Base-by-base conservation (phyloP, 495 filamentous ascomycete species). In the Penicillium angulare region DNA sequence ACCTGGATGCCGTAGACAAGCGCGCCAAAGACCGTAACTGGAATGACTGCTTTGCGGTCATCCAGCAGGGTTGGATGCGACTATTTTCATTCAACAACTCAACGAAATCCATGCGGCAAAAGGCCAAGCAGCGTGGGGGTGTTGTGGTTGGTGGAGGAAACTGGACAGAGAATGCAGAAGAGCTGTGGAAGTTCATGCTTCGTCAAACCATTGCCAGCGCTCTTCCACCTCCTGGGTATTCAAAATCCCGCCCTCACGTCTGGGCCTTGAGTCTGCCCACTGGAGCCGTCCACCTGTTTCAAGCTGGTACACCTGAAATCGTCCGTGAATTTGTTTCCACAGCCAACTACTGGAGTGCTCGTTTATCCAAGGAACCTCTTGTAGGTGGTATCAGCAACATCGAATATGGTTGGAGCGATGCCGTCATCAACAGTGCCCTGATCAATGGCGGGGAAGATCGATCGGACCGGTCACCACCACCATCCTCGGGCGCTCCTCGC, bases 321-420 rank as follows among this genome's bases (percentile, higher is more conserved):
- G 86, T 92, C 38, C 85, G 85, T 43, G 93, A 99, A 59, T 99
- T 96, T 52, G 90, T 97, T 43, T 84, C 82, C 27, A 95, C 89
- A 0, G 92, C 90, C 57, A 99, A 99, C 71, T 99, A 99, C 71
- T 99, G 93, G 93, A 89, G 89, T 59, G 91, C 93, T 2, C 81
- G 93, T 35, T 75, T 97, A 7, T 95, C 89, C 60, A 97, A 96
- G 52, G 88, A 96, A 53, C 93, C 93, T 9, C 74, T 97, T 4
- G 80, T 91, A 7, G 93, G 92, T 21, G 92, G 90, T 53, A 86
- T 97, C 60, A 95, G 89, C 71, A 99, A 97, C 60, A 86, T 97
- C 43, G 95, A 99, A 66, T 97, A 97, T 64, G 93, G 93, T 48
- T 97, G 95, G 93, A 87, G 88, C 47, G 92, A 96, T 39, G 74